Percentiles rank a stretch among this genome's conserved stretches.
phyloP scores from a whole-genome alignment of 805 yeast genomes.

The Groenewaldozyma salmanticensis region DNA sequence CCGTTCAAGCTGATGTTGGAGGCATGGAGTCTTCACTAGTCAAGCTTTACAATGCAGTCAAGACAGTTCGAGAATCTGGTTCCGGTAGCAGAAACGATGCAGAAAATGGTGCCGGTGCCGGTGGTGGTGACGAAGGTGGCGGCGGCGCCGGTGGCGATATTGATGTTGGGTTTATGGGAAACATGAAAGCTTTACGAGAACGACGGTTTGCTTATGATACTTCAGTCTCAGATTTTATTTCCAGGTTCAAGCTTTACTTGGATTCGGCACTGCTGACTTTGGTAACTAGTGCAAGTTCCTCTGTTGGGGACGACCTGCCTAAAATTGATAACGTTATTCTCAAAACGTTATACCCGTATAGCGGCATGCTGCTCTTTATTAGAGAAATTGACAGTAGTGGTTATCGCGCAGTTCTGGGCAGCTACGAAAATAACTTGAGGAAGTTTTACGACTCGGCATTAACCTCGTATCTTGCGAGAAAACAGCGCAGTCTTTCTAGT shows the following conservation, averaged over 20 bases:
- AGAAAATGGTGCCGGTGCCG: conserved; percentile 5
- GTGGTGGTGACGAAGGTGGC: conserved; percentile 14
- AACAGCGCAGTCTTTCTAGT: conserved; percentile 17
- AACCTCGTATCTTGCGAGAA: conserved; percentile 21
- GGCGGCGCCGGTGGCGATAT: too few species aligned
- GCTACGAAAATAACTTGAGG: conserved; percentile 32
- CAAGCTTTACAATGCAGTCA: conserved; percentile 53
- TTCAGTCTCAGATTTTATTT: conserved; percentile 42
- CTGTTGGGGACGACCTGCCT: conserved; percentile 10
- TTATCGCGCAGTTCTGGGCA: conserved; percentile 34
- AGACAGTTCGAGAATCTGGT: conserved; percentile 47
- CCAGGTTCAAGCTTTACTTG: conserved; percentile 37
- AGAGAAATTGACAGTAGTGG: conserved; percentile 45
- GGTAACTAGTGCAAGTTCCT: conserved; percentile 10
- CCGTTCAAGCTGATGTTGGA: conserved; percentile 35
- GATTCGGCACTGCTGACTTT: conserved; percentile 32
- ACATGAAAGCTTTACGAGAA: conserved; percentile 63
- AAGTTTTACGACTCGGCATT: conserved; percentile 30
- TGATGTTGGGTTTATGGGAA: conserved; percentile 20
- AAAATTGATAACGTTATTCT: conserved; percentile 19
- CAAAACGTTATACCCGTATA: conserved; percentile 26
- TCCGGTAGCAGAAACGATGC: too few species aligned
- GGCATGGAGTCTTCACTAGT: conserved; percentile 45
- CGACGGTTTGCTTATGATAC: conserved; percentile 51
- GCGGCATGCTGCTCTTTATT: conserved; percentile 46